Conservation (phyloP, 2,329 filamentous ascomycete species). For the Arthroderma sp. region DNA sequence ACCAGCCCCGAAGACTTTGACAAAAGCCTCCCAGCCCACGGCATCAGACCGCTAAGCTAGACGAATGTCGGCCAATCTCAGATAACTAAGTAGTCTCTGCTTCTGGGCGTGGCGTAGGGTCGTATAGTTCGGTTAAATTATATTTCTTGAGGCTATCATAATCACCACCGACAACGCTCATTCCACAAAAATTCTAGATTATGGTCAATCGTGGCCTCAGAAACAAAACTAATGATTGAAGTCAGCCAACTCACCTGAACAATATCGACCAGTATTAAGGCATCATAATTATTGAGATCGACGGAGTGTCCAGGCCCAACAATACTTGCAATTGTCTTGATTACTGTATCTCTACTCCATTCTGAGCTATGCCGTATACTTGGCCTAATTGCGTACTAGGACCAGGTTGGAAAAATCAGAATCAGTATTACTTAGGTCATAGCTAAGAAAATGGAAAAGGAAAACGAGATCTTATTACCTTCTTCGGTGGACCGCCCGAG, state of each 20-base stretch:
- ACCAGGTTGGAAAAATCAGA: background rate
- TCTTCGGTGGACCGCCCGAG: constrained; percentile 36
- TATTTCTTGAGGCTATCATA: constrained; percentile 50
- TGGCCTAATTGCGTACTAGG: constrained; percentile 50
- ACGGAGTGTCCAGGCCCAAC: constrained; percentile 48
- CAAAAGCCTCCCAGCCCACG: too few species aligned
- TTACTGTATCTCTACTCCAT: constrained; percentile 44
- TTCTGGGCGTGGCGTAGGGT: constrained; percentile 26
- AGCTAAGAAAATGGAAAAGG: background rate
- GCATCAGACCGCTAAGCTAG: too few species aligned
- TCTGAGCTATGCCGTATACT: constrained; percentile 47
- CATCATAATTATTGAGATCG: constrained; percentile 48
- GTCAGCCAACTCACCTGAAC: constrained; percentile 38
- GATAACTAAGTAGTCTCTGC: background rate
- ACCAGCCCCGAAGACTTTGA: too few species aligned
- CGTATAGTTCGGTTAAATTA: constrained; percentile 50
- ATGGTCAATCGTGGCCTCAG: constrained; percentile 4
- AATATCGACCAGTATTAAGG: constrained; percentile 49
- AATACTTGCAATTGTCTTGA: constrained; percentile 44
- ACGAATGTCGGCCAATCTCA: too few species aligned
- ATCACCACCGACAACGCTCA: constrained; percentile 48
- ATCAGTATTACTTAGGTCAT: background rate
- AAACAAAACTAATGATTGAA: background rate
- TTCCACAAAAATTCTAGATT: constrained; percentile 46
- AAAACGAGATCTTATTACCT: constrained; percentile 27